Evolutionary conservation across 345 rosid genomes (phyloP).

Genomic region (Citrus sp.): DNA sequence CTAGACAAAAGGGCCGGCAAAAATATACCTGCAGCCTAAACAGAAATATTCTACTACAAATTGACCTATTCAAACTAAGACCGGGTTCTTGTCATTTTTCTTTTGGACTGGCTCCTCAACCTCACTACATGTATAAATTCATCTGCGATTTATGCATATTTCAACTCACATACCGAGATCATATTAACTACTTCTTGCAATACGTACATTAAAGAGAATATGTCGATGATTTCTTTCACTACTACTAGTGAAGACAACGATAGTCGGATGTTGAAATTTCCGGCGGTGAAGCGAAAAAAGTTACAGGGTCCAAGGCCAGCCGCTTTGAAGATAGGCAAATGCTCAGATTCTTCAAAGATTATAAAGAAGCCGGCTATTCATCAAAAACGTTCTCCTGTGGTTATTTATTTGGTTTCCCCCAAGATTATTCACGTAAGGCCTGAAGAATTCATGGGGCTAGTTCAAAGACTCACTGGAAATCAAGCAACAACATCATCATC

Average conservation of each 20-base stretch:
- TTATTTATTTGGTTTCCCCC: constrained; percentile 42
- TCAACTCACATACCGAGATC: background rate
- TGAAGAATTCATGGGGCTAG: constrained; percentile 43
- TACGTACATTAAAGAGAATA: background rate
- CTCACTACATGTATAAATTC: background rate
- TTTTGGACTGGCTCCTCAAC: background rate
- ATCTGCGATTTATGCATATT: background rate
- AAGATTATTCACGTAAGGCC: constrained; percentile 40
- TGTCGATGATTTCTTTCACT: background rate
- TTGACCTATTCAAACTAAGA: background rate
- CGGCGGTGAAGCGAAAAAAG: background rate
- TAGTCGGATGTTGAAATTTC: background rate
- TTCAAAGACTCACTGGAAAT: constrained; percentile 50
- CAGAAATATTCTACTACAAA: background rate
- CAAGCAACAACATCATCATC: background rate
- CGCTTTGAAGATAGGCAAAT: constrained; percentile 13
- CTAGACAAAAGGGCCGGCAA: background rate
- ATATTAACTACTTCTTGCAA: background rate
- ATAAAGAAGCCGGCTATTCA: background rate
- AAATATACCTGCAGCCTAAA: background rate
- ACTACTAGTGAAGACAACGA: background rate
- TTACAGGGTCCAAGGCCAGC: constrained; percentile 21
- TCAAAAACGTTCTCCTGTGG: constrained; percentile 18
- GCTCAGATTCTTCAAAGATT: background rate
- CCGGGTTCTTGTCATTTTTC: background rate